Percentiles rank a stretch among this genome's conserved stretches.
phyloP scores from a whole-genome alignment of 306 rosid genomes.

The Lathyrus aphaca region DNA sequence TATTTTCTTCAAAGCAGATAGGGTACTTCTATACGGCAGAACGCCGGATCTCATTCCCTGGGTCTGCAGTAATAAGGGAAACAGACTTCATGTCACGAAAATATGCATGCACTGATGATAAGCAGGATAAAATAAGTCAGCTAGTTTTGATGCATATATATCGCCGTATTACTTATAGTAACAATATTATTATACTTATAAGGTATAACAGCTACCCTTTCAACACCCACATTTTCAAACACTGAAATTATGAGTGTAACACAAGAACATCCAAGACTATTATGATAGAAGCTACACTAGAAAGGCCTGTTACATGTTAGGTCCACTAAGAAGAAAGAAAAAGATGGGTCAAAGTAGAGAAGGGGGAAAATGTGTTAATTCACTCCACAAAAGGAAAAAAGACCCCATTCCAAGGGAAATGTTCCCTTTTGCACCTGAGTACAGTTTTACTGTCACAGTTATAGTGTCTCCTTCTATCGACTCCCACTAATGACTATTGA shows the following conservation, averaged over 20 bases:
- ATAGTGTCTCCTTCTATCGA: background rate
- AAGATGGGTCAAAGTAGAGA: background rate
- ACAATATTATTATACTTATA: slow-evolving; percentile 6
- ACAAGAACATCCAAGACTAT: slow-evolving; percentile 20
- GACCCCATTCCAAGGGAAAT: background rate
- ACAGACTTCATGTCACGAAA: slow-evolving; percentile 15
- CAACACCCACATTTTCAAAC: background rate
- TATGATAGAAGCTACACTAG: background rate
- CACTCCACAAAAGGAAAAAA: background rate
- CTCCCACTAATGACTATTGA: background rate
- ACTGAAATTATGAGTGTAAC: background rate
- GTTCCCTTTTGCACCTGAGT: background rate
- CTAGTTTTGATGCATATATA: background rate
- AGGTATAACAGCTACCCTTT: background rate
- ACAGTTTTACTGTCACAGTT: background rate
- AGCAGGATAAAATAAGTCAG: background rate
- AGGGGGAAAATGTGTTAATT: background rate
- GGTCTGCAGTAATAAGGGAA: slow-evolving; percentile 57
- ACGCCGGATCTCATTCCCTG: slow-evolving; percentile 80
- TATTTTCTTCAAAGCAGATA: slow-evolving; percentile 87
- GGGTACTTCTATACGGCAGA: slow-evolving; percentile 67
- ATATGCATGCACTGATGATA: slow-evolving; percentile 17
- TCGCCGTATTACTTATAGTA: background rate
- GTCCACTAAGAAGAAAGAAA: background rate
- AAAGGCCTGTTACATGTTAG: background rate